Base-by-base conservation (phyloP, 202 grass and related monocot species). In the Schoenoplectus tabernaemontani region DNA sequence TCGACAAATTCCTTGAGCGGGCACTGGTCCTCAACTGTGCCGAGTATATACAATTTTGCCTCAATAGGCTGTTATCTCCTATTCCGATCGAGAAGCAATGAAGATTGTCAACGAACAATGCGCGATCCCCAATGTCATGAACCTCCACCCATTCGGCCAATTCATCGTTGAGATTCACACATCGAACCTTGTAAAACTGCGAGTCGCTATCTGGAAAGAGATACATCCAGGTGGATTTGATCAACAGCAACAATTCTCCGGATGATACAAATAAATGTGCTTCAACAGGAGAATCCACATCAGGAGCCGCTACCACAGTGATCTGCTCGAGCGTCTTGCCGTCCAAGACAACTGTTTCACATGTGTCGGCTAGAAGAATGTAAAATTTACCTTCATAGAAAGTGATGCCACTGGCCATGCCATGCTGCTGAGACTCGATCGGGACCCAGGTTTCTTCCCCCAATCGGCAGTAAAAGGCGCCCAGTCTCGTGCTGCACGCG, bases 191-290 rank as follows among this genome's bases (percentile, higher is more conserved):
- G 71, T 86, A 86, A 82, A 90, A 88, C 17, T 84, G 86, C 15
- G 87, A 64, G 59, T 84, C 83, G 42, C 77, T 64, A 16, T 90
- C 81, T 13, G 74, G 73, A 58, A 90, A 93, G 70, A 93, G 16
- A 67, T 84, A 81, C 83, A 84, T 84, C 87, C 87, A 93, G 43
- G 84, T 93, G 71, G 85, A 86, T 62, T 88, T 93, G 80, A 79
- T 13, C 78, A 93, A 59, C 22, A 93, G 82, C 71, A 93, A 54
- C 84, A 93, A 83, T 77, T 93, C 91, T 33, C 89, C 86, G 4
- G 81, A 79, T 3, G 86, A 82, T 7, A 93, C 88, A 0, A 41
- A 73, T 34, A 90, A 19, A 16, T 87, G 88, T 51, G 88, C 86
- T 81, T 83, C 86, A 24, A 51, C 4, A 0, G 85, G 78, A 77